phyloP scores from a whole-genome alignment of 768 basidiomycete species.

The Chalciporus sphaerocephalus region DNA sequence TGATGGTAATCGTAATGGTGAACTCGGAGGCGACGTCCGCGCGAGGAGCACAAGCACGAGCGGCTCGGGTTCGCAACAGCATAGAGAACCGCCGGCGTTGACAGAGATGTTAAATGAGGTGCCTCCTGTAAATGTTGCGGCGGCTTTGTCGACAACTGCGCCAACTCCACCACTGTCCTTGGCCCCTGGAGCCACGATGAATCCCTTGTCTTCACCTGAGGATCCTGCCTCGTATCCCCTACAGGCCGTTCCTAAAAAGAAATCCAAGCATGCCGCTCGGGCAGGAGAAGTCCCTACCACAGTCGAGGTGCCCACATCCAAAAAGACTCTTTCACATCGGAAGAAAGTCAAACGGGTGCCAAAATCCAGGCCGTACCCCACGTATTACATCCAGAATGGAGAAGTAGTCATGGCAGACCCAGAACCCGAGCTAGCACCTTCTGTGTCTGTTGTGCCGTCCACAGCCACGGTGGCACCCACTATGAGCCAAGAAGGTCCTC shows the following conservation, averaged over 20 bases:
- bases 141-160: neutral
- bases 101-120: neutral
- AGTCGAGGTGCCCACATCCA: too few relatives aligned
- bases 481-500: neutral
- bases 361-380: neutral
- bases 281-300: neutral
- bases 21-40: neutral
- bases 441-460: neutral
- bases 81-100: neutral
- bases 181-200: neutral
- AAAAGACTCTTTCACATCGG: neutral
- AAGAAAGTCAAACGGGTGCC: neutral
- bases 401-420: conserved; percentile 8
- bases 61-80: neutral
- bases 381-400: conserved; percentile 13
- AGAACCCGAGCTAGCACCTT: neutral
- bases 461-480: neutral
- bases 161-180: neutral
- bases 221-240: neutral
- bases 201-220: neutral
- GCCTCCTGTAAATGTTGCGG: neutral
- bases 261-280: neutral
- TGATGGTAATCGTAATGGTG: too few relatives aligned
- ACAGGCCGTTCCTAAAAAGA: neutral
- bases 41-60: neutral